Conservation (phyloP, 441 rosid genomes). For the Populus hybrid region DNA sequence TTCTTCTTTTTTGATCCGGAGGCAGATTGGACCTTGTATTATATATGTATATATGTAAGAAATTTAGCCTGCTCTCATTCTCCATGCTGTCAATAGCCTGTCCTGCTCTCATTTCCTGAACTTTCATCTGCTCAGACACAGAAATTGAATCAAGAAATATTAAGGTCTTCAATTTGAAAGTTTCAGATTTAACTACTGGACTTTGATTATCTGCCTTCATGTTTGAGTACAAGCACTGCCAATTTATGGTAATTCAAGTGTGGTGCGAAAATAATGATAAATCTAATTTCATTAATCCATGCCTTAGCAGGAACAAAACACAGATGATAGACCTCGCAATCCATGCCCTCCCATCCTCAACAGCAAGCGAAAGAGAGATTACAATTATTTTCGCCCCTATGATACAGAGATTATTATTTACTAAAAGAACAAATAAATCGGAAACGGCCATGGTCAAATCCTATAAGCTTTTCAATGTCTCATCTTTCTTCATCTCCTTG, state of each 20-base stretch:
- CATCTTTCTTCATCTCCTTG: constrained; percentile 48
- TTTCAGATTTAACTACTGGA: not conserved
- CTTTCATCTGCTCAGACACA: not conserved
- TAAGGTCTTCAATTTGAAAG: not conserved
- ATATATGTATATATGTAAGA: not conserved
- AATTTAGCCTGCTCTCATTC: not conserved
- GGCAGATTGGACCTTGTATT: not conserved
- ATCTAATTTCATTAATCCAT: not conserved
- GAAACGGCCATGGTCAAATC: not conserved
- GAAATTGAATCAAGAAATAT: not conserved
- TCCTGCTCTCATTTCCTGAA: not conserved
- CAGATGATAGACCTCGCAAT: not conserved
- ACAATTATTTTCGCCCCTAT: not conserved
- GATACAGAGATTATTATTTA: not conserved
- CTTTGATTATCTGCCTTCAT: not conserved
- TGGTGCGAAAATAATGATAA: not conserved
- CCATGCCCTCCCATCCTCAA: not conserved
- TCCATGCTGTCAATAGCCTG: no score
- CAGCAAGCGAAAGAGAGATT: not conserved
- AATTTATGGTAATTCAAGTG: not conserved
- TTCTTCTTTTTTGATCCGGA: no score
- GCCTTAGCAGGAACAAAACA: not conserved
- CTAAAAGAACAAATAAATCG: not conserved
- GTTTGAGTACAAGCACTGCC: not conserved
- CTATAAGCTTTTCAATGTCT: constrained; percentile 19